Percentiles rank a stretch among this genome's conserved stretches.
Evolutionary conservation across 163 green algal species (phyloP).

Genomic region (Chlamydomonas reinhardtii): DNA sequence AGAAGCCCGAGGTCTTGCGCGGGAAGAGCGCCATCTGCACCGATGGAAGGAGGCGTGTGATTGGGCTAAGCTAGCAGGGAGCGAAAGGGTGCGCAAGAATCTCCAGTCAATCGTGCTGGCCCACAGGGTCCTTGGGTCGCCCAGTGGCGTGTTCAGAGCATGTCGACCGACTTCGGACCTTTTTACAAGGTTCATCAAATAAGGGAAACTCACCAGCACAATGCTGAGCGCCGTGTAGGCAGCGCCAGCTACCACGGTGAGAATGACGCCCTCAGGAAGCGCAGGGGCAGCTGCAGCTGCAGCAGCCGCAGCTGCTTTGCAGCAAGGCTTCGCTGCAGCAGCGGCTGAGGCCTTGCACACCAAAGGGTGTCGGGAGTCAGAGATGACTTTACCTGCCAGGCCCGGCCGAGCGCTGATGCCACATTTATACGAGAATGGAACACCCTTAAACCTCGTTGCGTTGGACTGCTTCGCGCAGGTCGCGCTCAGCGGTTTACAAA

Average conservation of each 20-base stretch:
- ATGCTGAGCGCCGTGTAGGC: constrained; percentile 26
- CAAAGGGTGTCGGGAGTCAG: too few relatives aligned
- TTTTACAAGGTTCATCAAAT: neutral
- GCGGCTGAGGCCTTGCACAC: neutral
- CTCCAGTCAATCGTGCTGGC: too few relatives aligned
- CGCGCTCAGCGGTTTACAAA: too few relatives aligned
- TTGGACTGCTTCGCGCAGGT: too few relatives aligned
- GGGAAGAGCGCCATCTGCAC: constrained; percentile 46
- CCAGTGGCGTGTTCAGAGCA: neutral
- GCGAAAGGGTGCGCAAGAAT: too few relatives aligned
- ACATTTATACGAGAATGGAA: too few relatives aligned
- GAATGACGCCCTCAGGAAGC: constrained; percentile 28
- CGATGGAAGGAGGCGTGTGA: neutral
- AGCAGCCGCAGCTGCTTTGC: neutral
- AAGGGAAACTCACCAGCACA: neutral
- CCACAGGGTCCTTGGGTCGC: neutral
- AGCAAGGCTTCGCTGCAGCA: neutral
- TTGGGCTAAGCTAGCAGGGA: neutral
- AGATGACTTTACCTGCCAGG: too few relatives aligned
- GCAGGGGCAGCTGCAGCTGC: neutral
- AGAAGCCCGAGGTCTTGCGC: constrained; percentile 12
- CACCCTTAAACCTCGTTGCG: too few relatives aligned
- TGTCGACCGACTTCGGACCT: neutral
- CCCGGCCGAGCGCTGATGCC: too few relatives aligned
- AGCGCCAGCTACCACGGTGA: constrained; percentile 18